Evolutionary conservation across 2,329 filamentous ascomycete genomes (phyloP).

Genomic region (Metarhizium humberi): DNA sequence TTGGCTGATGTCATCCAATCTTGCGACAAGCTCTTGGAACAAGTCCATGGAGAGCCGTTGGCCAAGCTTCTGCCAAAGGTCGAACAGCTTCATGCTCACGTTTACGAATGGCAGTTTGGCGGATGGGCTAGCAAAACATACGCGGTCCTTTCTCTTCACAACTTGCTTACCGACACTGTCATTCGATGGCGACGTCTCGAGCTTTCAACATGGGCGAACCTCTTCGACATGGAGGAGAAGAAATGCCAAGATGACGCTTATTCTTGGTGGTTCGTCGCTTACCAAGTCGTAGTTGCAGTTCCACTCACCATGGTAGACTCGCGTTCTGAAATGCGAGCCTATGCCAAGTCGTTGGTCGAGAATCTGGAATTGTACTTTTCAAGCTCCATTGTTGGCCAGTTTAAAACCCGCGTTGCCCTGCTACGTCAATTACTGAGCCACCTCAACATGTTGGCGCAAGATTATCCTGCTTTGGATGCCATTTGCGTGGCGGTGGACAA

Average conservation of each 20-base stretch:
- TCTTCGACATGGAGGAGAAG: constrained; percentile 75
- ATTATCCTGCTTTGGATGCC: constrained; percentile 47
- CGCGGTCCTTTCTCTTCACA: constrained; percentile 60
- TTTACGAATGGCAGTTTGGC: constrained; percentile 88
- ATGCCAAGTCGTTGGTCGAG: constrained; percentile 61
- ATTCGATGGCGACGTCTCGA: constrained; percentile 88
- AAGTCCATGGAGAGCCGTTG: constrained; percentile 73
- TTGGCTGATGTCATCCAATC: constrained; percentile 68
- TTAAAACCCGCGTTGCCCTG: constrained; percentile 60
- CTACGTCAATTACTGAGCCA: constrained; percentile 58
- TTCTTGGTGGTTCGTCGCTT: constrained; percentile 95
- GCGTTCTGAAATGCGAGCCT: constrained; percentile 48
- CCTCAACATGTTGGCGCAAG: constrained; percentile 48
- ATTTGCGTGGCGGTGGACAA: constrained; percentile 62
- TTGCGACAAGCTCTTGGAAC: constrained; percentile 65
- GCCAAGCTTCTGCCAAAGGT: constrained; percentile 78
- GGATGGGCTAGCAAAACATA: constrained; percentile 78
- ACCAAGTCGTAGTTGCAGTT: constrained; percentile 75
- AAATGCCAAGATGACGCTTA: constrained; percentile 70
- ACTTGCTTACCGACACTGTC: constrained; percentile 69
- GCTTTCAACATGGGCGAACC: constrained; percentile 79
- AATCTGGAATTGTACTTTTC: constrained; percentile 73
- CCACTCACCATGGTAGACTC: constrained; percentile 57
- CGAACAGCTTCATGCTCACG: constrained; percentile 74
- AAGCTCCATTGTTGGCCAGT: constrained; percentile 74